Base-by-base conservation (phyloP, 176 grass and related monocot genomes). In the Triticum aestivum region DNA sequence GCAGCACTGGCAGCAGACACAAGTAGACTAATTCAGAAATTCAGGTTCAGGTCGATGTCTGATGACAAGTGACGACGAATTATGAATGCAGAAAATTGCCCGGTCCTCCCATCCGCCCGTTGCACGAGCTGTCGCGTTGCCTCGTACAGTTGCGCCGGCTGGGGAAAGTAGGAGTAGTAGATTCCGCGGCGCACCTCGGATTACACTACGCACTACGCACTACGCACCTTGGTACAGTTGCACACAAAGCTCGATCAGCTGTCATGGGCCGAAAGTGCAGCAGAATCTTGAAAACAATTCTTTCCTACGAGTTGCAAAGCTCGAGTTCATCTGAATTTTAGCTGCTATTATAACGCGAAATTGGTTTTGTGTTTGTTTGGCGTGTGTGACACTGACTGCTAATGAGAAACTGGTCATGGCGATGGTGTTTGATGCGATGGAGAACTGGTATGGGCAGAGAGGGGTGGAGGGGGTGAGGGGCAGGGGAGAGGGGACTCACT, bases 401-500 rank as follows among this genome's bases (percentile, higher is more conserved):
- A 21, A 7, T 9, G 56, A 21, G 0, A 21, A 2, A 21, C 7
- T 2, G 71, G 5, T 9, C 71, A 17, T 17, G 41, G 2, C 13
- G 5, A 30, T 61, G 61, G 9, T 34, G 9, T 41, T 63, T 10
- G 17, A 65, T 4, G 73, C 9, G 44, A 66, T 11, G 2, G 44
- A 73, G 21, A 71, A 47, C 29, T 66, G 44, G 29, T 20, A 9
- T 12, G 2, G 71, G 42, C 11, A 49, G 11, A 74, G 6, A 20
- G 21, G 4, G 3, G 27, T 12, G 37, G 61, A 4, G 2, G 39
- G 51, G 56, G 2, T 59, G 56, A 17, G 13, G 49, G 45, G 45
- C 11, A 49, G 45, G 17, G 17, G 8, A 77, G 11, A 15, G 52
- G 18, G n/a, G 11, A 77, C 89, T 90, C 11, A 98, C 96, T 14